phyloP scores from a whole-genome alignment of 352 stramenopile species.

The Globisporangium paddicum region DNA sequence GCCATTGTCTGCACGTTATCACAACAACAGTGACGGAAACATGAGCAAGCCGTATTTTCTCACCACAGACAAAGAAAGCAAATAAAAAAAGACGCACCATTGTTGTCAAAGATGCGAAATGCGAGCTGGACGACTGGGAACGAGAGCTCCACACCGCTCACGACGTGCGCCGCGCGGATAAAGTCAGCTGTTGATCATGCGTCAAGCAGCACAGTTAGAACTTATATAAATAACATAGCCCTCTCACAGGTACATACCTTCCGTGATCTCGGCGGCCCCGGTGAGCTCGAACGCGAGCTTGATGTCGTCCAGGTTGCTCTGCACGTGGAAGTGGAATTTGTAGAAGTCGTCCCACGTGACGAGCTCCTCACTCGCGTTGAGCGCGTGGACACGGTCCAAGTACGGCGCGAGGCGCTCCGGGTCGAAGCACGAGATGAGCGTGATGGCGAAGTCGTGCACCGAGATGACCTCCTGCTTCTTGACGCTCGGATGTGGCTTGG shows the following conservation, averaged over 20 bases:
- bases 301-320: slow-evolving; percentile 68
- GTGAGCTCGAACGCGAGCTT: slow-evolving; percentile 69
- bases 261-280: slow-evolving; percentile 56
- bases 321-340: slow-evolving; percentile 68
- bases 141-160: slow-evolving; percentile 60
- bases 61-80: background rate
- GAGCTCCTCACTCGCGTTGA: slow-evolving; percentile 56
- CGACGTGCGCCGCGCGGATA: slow-evolving; percentile 55
- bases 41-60: background rate
- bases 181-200: slow-evolving; percentile 37
- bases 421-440: slow-evolving; percentile 68
- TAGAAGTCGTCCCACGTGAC: slow-evolving; percentile 74
- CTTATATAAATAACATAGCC: too few species aligned
- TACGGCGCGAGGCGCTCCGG: slow-evolving; percentile 55
- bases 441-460: slow-evolving; percentile 76
- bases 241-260: slow-evolving; percentile 39
- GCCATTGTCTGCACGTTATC: slow-evolving; percentile 36
- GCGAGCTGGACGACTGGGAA: slow-evolving; percentile 66
- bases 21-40: background rate
- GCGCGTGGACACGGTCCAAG: slow-evolving; percentile 49
- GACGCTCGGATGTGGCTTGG: slow-evolving; percentile 28
- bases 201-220: background rate
- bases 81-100: slow-evolving; percentile 27
- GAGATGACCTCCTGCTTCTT: slow-evolving; percentile 48
- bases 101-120: slow-evolving; percentile 70